A percentile compares a stretch with the other conserved stretches of the same genome.
Evolutionary conservation across 352 stramenopile genomes (phyloP).

Genomic region (Phytophthora uliginosa): DNA sequence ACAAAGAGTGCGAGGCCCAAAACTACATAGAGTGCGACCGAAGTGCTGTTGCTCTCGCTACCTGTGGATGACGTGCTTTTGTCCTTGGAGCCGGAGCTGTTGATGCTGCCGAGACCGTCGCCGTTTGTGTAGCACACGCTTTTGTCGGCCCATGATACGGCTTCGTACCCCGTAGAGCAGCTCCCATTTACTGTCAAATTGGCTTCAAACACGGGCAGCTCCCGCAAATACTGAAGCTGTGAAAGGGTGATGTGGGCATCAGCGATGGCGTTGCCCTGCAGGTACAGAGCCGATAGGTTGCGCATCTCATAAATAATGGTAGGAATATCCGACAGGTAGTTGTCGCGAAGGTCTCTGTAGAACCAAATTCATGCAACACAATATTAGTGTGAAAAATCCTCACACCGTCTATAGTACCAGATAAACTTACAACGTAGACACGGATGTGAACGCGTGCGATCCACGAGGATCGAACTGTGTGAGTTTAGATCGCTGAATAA

Average conservation of each 20-base stretch:
- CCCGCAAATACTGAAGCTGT: constrained; percentile 68
- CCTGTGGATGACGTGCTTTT: constrained; percentile 41
- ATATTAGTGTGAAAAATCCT: background rate
- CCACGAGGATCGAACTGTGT: constrained; percentile 72
- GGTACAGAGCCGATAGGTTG: constrained; percentile 58
- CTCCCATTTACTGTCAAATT: constrained; percentile 47
- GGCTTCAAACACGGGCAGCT: constrained; percentile 57
- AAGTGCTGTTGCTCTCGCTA: constrained; percentile 30
- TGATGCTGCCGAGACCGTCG: constrained; percentile 52
- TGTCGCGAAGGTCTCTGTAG: constrained; percentile 73
- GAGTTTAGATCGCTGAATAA: constrained; percentile 69
- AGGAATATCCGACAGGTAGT: constrained; percentile 70
- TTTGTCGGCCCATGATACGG: constrained; percentile 59
- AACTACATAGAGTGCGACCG: constrained; percentile 52
- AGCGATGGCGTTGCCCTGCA: constrained; percentile 64
- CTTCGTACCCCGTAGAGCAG: constrained; percentile 59
- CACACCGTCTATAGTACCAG: background rate
- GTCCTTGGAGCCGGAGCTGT: constrained; percentile 41
- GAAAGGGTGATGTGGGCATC: constrained; percentile 61
- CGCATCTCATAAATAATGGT: constrained; percentile 75
- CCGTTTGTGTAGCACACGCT: constrained; percentile 59
- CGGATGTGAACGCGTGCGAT: constrained; percentile 46
- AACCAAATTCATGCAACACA: background rate
- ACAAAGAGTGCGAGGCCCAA: constrained; percentile 49
- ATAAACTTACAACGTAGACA: constrained; percentile 65